Conservation (phyloP, 2,329 filamentous ascomycete genomes). For the Epichloe typhina region DNA sequence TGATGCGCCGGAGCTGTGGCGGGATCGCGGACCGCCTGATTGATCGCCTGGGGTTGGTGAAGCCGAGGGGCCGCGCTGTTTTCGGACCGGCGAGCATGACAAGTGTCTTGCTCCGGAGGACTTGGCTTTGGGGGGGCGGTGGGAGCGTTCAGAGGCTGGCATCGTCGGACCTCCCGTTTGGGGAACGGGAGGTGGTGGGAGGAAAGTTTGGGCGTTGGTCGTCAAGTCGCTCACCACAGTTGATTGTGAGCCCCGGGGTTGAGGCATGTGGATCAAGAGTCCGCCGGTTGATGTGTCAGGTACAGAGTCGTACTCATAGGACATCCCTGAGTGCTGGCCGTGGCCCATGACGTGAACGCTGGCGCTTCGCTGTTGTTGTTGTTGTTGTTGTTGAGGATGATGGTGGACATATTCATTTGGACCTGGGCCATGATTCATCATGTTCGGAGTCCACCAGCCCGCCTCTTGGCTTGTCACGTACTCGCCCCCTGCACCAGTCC, state of each 20-base stretch:
- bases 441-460: conserved; percentile 21
- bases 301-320: conserved; percentile 25
- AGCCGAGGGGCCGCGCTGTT: conserved; percentile 25
- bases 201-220: conserved; percentile 21
- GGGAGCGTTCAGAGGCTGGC: conserved; percentile 23
- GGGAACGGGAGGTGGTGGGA: conserved; percentile 17
- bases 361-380: conserved; percentile 18
- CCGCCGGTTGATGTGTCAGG: conserved; percentile 22
- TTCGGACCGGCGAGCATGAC: conserved; percentile 27
- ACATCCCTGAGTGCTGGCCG: conserved; percentile 25
- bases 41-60: conserved; percentile 26
- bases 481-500: conserved; percentile 15
- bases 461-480: conserved; percentile 13
- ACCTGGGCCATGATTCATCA: conserved; percentile 13
- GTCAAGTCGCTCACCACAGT: conserved; percentile 23
- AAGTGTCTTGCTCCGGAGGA: conserved; percentile 40
- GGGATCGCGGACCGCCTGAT: conserved; percentile 15
- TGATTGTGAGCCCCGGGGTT: conserved; percentile 23
- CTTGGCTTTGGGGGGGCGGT: conserved; percentile 37
- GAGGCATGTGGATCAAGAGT: conserved; percentile 43
- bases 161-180: conserved; percentile 2
- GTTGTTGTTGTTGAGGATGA: neutral
- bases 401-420: conserved; percentile 7
- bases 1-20: conserved; percentile 27
- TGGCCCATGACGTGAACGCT: conserved; percentile 28